Evolutionary conservation across 208 protist species (phyloP), one percentile per base, ranked within the genome.

Genomic region (Entamoeba dispar): DNA sequence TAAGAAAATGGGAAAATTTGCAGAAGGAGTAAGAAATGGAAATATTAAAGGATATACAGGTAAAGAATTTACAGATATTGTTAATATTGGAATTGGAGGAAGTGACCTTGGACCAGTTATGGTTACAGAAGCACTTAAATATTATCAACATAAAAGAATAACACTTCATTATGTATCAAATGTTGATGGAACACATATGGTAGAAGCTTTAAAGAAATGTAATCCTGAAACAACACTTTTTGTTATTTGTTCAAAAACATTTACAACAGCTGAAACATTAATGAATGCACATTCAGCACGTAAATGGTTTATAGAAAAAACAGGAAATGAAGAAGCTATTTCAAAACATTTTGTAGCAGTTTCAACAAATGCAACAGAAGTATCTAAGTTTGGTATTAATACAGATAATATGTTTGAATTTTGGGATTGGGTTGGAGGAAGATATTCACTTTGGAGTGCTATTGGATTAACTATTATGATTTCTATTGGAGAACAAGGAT

Each of bases 351-450:
- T 99, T 96, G 97, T 98, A 61, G 98, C 98, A 43, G 94, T 99
- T 38, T 98, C 98, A 50, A 99, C 98, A 3, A 98, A 98, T 95
- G 95, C 96, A 12, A 91, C 95, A 91, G 96, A 97, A 73, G 95
- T 96, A 31, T 43, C 52, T 49, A 3, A 97, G 93, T 98, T 98
- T 94, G 98, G 98, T 86, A 98, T 99, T 91, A 97, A 98, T 93
- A 93, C 94, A 6, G 97, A 96, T 12, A 98, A 99, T 94, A 98
- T 98, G 98, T 99, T 98, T 95, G 97, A 96, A 91, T 99, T 99
- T 95, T 98, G 97, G 97, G 98, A 99, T 94, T 98, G 98, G 98
- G 98, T 99, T 94, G 98, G 98, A 92, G 98, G 98, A 52, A 96
- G 98, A 50, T 99, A 98, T 95, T 98, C 97, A 14, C 95, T 99